Conservation (phyloP, 78 protist species). For the Dictyostelium purpureum region DNA sequence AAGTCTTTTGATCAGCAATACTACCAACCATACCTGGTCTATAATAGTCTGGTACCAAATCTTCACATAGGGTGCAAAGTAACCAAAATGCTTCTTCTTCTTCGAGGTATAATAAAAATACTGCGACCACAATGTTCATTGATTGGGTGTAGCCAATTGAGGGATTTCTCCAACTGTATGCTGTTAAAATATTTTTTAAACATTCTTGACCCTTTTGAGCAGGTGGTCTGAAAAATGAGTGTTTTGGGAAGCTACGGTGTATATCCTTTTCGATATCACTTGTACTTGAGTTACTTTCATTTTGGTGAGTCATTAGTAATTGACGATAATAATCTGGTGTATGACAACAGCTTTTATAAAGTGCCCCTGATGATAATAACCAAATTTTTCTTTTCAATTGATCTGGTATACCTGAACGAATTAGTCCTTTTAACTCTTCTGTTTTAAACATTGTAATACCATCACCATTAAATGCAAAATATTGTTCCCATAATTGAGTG, state of each 20-base stretch:
- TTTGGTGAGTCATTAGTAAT: constrained; percentile 4
- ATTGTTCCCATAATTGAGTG: constrained; percentile 35
- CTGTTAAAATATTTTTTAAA: constrained; percentile 73
- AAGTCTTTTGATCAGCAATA: constrained; percentile 76
- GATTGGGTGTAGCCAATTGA: constrained; percentile 83
- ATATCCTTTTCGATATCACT: constrained; percentile 55
- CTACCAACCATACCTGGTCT: constrained; percentile 76
- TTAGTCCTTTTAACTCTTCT: constrained; percentile 36
- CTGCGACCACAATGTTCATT: constrained; percentile 73
- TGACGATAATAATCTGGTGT: constrained; percentile 17
- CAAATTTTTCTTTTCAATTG: constrained; percentile 27
- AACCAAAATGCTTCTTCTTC: constrained; percentile 83
- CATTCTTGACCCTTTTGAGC: constrained; percentile 61
- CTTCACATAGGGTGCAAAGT: constrained; percentile 49
- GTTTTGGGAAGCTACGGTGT: constrained; percentile 83
- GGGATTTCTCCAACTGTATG: constrained; percentile 73
- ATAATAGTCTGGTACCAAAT: constrained; percentile 73
- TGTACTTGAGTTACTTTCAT: constrained; percentile 23
- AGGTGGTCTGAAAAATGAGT: constrained; percentile 76
- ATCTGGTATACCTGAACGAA: constrained; percentile 57
- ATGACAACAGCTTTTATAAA: constrained; percentile 44
- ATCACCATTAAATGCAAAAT: constrained; percentile 44
- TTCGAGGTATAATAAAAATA: constrained; percentile 27
- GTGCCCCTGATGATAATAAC: constrained; percentile 56
- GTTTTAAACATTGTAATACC: constrained; percentile 48